Percentiles rank a stretch among this genome's conserved stretches.
These are phyloP conservation scores for Diplodia intermedia DNA, from an alignment of 2,329 filamentous ascomycete genomes.

Conservation along the genomic window DNA sequence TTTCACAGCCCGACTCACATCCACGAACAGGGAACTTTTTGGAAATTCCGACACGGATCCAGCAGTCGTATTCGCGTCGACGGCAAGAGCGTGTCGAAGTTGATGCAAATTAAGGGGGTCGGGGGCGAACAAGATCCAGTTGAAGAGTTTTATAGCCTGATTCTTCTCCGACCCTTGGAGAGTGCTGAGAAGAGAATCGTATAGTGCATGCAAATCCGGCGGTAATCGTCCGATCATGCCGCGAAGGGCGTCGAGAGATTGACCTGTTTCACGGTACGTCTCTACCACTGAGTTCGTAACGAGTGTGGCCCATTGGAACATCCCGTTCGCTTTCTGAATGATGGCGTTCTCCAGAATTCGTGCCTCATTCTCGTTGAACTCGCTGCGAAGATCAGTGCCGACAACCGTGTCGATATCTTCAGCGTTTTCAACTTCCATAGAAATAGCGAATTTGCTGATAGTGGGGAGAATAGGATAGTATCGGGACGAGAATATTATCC, in stretches of 20 bases:
- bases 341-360: neutral
- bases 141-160: neutral
- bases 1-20: neutral
- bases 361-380: neutral
- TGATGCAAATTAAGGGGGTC: neutral
- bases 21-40: neutral
- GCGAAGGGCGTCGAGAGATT: neutral
- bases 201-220: neutral
- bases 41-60: neutral
- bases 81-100: neutral
- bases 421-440: neutral
- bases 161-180: neutral
- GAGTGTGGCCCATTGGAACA: slow-evolving; percentile 1
- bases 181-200: neutral
- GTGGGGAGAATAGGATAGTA: neutral
- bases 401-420: neutral
- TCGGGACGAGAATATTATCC: neutral
- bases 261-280: too few species aligned
- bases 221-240: neutral
- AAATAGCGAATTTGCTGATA: neutral
- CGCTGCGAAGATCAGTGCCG: neutral
- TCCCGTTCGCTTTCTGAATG: neutral
- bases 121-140: neutral
- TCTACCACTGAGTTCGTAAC: neutral
- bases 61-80: neutral